phyloP scores from a whole-genome alignment of 2,329 filamentous ascomycete species.

The Coniella lustricola region DNA sequence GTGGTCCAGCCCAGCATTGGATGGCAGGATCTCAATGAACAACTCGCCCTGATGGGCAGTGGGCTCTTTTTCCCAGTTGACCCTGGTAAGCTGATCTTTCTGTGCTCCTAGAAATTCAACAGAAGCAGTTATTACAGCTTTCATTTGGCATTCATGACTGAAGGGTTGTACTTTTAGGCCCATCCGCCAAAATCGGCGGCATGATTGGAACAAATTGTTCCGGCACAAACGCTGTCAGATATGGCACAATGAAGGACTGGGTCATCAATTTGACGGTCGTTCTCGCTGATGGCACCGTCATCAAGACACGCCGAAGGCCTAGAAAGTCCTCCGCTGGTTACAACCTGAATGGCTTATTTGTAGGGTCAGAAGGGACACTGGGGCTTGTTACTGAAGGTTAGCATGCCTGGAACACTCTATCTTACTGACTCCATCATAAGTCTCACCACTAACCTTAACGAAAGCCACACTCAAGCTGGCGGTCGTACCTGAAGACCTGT shows the following conservation, averaged over 20 bases:
- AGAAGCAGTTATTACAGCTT: too few relatives aligned
- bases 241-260: conserved; percentile 78
- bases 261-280: conserved; percentile 78
- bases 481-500: conserved; percentile 67
- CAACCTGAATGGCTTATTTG: conserved; percentile 72
- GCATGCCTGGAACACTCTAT: background rate
- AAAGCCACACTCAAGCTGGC: conserved; percentile 69
- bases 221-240: conserved; percentile 72
- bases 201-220: conserved; percentile 77
- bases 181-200: conserved; percentile 68
- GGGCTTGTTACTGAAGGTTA: conserved; percentile 69
- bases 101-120: background rate
- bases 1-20: conserved; percentile 85
- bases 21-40: conserved; percentile 84
- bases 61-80: conserved; percentile 90
- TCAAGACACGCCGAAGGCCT: conserved; percentile 72
- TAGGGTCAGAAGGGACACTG: conserved; percentile 75
- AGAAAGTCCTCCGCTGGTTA: conserved; percentile 78
- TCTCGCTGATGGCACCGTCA: conserved; percentile 67
- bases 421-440: too few relatives aligned
- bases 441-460: too few relatives aligned
- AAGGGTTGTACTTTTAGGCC: conserved; percentile 29
- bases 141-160: too few relatives aligned
- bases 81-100: conserved; percentile 49
- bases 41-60: conserved; percentile 58